A percentile compares a stretch with the other conserved stretches of the same genome.
phyloP scores from a whole-genome alignment of 2,329 filamentous ascomycete genomes.

The Leptographium procerum region DNA sequence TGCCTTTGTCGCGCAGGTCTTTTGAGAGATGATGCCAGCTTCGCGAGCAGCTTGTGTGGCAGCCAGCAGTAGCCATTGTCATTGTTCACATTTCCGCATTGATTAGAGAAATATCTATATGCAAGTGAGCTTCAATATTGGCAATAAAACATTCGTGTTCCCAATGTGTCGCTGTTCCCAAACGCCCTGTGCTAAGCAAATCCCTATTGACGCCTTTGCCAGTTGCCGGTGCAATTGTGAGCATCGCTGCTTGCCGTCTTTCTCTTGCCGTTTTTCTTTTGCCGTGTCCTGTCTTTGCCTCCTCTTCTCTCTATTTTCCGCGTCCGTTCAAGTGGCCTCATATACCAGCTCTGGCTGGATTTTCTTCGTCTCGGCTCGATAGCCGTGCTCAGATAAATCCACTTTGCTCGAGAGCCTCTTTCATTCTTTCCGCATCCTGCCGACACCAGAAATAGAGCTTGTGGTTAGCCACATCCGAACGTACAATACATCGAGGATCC shows the following conservation, averaged over 20 bases:
- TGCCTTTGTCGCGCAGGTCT: too few species aligned
- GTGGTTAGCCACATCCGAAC: neutral
- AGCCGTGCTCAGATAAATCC: neutral
- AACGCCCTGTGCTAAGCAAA: neutral
- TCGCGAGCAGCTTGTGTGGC: too few species aligned
- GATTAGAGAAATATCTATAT: neutral
- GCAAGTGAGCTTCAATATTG: neutral
- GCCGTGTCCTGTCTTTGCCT: neutral
- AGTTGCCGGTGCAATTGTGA: neutral
- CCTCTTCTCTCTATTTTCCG: neutral
- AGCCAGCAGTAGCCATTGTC: too few species aligned
- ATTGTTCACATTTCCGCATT: neutral
- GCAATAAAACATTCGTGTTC: neutral
- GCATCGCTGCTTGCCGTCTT: neutral
- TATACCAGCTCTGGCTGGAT: too few species aligned
- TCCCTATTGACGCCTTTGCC: neutral
- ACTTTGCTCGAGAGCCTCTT: neutral
- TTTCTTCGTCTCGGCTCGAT: neutral
- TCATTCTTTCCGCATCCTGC: neutral
- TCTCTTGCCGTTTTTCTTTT: neutral
- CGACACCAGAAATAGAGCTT: neutral
- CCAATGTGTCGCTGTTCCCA: neutral
- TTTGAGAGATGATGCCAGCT: too few species aligned
- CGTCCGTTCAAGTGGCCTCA: too few species aligned
- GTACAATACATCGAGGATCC: neutral